Conservation (phyloP, 2,329 filamentous ascomycete genomes). For the Aspergillus unguis region DNA sequence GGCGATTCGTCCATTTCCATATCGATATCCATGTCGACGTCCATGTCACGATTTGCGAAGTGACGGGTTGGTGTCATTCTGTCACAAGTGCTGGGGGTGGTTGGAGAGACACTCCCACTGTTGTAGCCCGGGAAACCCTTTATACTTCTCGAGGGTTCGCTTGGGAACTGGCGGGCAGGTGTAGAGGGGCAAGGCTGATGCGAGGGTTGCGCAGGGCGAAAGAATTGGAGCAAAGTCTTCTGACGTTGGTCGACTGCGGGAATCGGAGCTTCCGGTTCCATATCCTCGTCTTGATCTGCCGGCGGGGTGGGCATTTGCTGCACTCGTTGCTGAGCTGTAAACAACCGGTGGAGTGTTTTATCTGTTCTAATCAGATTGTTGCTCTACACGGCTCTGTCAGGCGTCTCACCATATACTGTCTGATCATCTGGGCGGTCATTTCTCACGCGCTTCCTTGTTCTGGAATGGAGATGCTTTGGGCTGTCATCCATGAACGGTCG, state of each 20-base stretch:
- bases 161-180: conserved; percentile 16
- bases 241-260: conserved; percentile 38
- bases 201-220: conserved; percentile 29
- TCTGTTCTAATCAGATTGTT: conserved; percentile 28
- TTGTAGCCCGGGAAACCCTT: conserved; percentile 18
- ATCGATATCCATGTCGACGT: conserved; percentile 34
- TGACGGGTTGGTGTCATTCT: conserved; percentile 23
- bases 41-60: conserved; percentile 24
- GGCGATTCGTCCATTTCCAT: conserved; percentile 22
- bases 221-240: conserved; percentile 41
- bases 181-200: conserved; percentile 16
- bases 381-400: neutral
- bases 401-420: conserved; percentile 52
- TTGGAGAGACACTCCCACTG: conserved; percentile 17
- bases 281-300: conserved; percentile 21
- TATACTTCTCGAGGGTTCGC: conserved; percentile 16
- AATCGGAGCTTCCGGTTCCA: conserved; percentile 25
- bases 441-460: conserved; percentile 58
- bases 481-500: conserved; percentile 31
- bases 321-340: conserved; percentile 36
- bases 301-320: conserved; percentile 17
- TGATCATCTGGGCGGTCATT: conserved; percentile 57
- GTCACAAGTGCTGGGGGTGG: conserved; percentile 19
- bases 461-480: conserved; percentile 49
- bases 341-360: conserved; percentile 43